These are phyloP conservation scores for Withania somnifera DNA, from an alignment of 305 asterid species.

Conservation along the genomic window DNA sequence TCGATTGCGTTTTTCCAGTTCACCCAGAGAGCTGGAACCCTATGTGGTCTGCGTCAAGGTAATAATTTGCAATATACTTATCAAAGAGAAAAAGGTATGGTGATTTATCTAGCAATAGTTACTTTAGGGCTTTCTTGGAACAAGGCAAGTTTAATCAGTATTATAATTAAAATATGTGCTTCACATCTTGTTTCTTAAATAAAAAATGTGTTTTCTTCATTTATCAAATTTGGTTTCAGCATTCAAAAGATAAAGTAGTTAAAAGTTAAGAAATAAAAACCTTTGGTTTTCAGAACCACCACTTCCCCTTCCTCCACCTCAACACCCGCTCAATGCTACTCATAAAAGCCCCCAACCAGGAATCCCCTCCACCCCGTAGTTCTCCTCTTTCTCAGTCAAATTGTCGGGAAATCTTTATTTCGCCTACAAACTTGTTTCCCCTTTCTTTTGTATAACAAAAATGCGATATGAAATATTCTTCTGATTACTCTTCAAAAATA, in stretches of 20 bases:
- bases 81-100: background rate
- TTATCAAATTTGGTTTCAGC: background rate
- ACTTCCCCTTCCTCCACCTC: background rate
- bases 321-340: background rate
- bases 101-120: background rate
- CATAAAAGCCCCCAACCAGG: background rate
- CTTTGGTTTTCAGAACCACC: background rate
- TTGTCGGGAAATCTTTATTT: background rate
- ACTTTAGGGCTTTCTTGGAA: background rate
- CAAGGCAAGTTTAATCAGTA: background rate
- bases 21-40: slow-evolving; percentile 53
- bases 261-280: background rate
- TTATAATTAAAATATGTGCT: background rate
- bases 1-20: slow-evolving; percentile 16
- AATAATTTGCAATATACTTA: slow-evolving; percentile 4
- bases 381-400: background rate
- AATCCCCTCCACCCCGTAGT: background rate
- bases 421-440: background rate
- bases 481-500: background rate
- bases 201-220: background rate
- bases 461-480: background rate
- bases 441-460: background rate
- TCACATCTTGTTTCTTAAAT: background rate
- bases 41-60: slow-evolving; percentile 49
- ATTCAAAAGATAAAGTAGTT: background rate